Base-by-base conservation (phyloP, 2,329 filamentous ascomycete genomes). In the Calycina marina region DNA sequence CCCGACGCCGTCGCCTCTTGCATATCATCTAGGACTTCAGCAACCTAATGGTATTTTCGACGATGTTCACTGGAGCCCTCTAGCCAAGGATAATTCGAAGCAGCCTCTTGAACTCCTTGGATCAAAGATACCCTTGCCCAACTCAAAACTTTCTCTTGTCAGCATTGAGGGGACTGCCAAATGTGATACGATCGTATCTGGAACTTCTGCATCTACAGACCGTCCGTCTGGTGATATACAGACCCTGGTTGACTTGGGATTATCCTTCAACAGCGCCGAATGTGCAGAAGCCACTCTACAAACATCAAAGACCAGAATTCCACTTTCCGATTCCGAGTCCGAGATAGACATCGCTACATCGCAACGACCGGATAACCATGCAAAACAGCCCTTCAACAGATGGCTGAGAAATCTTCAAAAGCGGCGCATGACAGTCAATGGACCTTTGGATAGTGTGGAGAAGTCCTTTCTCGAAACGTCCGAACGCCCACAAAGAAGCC, bases 331-430 rank as follows among this genome's bases (percentile, higher is more conserved):
- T n/a, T n/a, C n/a, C n/a, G n/a, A n/a, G n/a, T n/a, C n/a, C n/a
- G n/a, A n/a, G n/a, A n/a, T n/a, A n/a, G n/a, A n/a, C n/a, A n/a
- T n/a, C n/a, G n/a, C n/a, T n/a, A n/a, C n/a, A n/a, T n/a, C n/a
- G n/a, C n/a, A n/a, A n/a, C n/a, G n/a, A n/a, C n/a, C n/a, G 12
- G 41, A 41, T 10, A 24, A 31, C 10, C 8, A 22, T 22, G 20
- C 20, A 22, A 39, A 46, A 4, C 31, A 32, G 14, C 72, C 75
- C 2, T 84, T 88, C 46, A 66, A 70, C 28, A 76, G 69, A 51
- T 88, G 81, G 79, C 70, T 86, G 56, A 77, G 62, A 40, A 77
- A 68, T 4, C 56, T 88, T 13, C 70, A 77, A 38, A 69, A 65
- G 39, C 61, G 56, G 25, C 57, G 48, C 22, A 58, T 56, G 36